Conservation (phyloP, 2,329 filamentous ascomycete species). For the Colletotrichum sp. region DNA sequence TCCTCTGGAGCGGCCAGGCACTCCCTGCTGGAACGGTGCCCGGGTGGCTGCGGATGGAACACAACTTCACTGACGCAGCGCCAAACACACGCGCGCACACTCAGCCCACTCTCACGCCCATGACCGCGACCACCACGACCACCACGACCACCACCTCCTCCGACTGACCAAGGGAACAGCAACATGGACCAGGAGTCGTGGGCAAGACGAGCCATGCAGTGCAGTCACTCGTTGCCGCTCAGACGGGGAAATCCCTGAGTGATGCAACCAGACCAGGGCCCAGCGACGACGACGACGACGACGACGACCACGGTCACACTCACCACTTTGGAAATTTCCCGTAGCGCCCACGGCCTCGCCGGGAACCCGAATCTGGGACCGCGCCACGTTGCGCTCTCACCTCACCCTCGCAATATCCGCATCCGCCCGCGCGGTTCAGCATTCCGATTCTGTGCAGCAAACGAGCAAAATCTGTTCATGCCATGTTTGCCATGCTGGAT, state of each 20-base stretch:
- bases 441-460: too few relatives aligned
- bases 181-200: not conserved
- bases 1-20: not conserved
- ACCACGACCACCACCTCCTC: not conserved
- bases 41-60: not conserved
- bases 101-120: not conserved
- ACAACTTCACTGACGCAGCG: not conserved
- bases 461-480: too few relatives aligned
- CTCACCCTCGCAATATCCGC: not conserved
- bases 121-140: too few relatives aligned
- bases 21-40: not conserved
- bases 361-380: not conserved
- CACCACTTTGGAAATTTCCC: not conserved
- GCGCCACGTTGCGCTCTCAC: not conserved
- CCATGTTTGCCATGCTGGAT: too few relatives aligned
- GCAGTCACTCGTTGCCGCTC: not conserved
- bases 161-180: not conserved
- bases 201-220: not conserved
- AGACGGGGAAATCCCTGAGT: not conserved
- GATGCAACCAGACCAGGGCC: not conserved
- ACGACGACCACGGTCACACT: not conserved
- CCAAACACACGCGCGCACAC: not conserved
- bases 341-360: conserved; percentile 12
- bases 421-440: too few relatives aligned
- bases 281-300: not conserved